Percentiles rank a stretch among this genome's conserved stretches.
Conservation (phyloP, 2,329 filamentous ascomycete species). For the Graphiopsis chlorocephala region DNA sequence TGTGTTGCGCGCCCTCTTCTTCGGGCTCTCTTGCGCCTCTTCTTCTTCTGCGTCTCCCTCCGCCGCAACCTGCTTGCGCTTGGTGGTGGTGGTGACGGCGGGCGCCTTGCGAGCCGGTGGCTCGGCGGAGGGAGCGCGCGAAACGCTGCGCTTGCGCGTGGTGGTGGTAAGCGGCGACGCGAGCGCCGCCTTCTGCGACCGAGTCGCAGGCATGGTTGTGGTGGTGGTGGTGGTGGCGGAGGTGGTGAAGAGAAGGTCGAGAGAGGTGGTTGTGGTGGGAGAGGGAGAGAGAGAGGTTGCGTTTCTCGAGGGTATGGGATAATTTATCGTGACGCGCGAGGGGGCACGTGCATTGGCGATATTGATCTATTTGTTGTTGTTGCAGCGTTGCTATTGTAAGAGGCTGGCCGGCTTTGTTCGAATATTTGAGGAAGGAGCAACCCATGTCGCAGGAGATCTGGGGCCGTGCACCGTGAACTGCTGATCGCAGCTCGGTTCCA, state of each 20-base stretch:
- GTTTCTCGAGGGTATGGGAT: neutral
- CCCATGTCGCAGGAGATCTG: neutral
- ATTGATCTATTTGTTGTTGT: neutral
- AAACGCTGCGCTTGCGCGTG: conserved; percentile 5
- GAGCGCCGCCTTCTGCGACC: conserved; percentile 9
- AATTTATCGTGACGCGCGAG: neutral
- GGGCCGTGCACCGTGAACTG: neutral
- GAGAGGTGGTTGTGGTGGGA: neutral
- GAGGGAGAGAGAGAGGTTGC: neutral
- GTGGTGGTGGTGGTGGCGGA: neutral
- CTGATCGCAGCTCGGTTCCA: neutral
- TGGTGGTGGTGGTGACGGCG: neutral
- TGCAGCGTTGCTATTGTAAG: neutral
- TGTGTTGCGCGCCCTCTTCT: neutral
- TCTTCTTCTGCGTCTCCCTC: neutral
- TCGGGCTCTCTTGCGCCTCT: neutral
- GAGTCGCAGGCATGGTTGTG: conserved; percentile 10
- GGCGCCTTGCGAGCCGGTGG: neutral
- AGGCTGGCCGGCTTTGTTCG: neutral
- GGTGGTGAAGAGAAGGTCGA: neutral
- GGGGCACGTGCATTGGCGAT: neutral
- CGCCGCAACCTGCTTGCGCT: conserved; percentile 1
- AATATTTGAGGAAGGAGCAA: conserved; percentile 8
- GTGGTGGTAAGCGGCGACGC: neutral
- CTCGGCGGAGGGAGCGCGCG: conserved; percentile 9